Evolutionary conservation across 208 protist species (phyloP).

Genomic region (Trypanosomatidae sp.): DNA sequence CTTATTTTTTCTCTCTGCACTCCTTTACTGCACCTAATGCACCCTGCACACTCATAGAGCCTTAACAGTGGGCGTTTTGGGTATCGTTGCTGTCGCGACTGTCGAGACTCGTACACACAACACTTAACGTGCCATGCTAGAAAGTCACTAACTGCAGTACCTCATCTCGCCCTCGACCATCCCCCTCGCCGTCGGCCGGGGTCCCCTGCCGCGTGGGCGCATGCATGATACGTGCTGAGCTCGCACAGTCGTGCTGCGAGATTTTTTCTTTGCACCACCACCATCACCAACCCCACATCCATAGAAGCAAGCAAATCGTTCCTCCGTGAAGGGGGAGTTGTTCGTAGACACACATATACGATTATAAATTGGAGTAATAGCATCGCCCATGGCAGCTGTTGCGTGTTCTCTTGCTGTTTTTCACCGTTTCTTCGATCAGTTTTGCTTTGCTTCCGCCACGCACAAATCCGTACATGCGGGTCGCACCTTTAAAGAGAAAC

Average conservation of each 20-base stretch:
- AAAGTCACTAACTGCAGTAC: not conserved
- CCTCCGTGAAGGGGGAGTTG: not conserved
- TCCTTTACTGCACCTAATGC: not conserved
- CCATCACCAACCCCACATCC: not conserved
- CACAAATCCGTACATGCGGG: not conserved
- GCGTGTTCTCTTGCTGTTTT: constrained; percentile 4
- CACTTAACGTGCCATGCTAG: not conserved
- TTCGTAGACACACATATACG: not conserved
- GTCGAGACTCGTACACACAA: not conserved
- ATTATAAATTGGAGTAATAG: not conserved
- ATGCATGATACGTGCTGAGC: not conserved
- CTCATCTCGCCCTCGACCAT: not conserved
- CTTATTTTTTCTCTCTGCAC: not conserved
- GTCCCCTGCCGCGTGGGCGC: not conserved
- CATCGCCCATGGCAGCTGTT: not conserved
- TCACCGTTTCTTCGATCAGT: constrained; percentile 7
- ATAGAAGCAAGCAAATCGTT: not conserved
- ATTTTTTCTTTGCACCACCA: not conserved
- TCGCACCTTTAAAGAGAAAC: not conserved
- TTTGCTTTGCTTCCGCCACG: constrained; percentile 13
- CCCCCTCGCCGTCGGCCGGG: not conserved
- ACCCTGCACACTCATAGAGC: not conserved
- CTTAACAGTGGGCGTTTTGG: not conserved
- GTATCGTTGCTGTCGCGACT: not conserved
- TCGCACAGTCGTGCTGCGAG: not conserved